These are phyloP conservation scores for Yamadazyma kitorensis DNA, from an alignment of 805 yeast species.

Conservation along the genomic window DNA sequence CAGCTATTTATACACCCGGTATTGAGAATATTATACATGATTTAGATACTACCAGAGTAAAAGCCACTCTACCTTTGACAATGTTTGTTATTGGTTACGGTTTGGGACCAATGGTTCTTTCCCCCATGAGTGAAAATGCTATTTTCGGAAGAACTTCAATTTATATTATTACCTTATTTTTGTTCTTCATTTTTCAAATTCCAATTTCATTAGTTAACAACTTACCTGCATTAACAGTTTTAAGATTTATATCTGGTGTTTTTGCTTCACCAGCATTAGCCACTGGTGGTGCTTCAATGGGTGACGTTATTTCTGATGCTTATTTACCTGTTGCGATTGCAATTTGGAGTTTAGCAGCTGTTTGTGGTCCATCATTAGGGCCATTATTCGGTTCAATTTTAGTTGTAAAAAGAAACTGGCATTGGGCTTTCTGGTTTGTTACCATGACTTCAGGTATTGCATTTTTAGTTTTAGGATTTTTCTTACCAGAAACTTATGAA, in stretches of 20 bases:
- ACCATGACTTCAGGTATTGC: slow-evolving; percentile 38
- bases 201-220: slow-evolving; percentile 53
- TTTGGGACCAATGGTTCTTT: slow-evolving; percentile 56
- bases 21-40: slow-evolving; percentile 41
- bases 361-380: slow-evolving; percentile 53
- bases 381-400: slow-evolving; percentile 56
- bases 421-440: slow-evolving; percentile 56
- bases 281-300: slow-evolving; percentile 56
- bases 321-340: slow-evolving; percentile 46
- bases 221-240: slow-evolving; percentile 48
- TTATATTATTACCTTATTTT: slow-evolving; percentile 45
- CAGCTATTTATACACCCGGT: slow-evolving; percentile 56
- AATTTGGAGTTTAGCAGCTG: slow-evolving; percentile 52
- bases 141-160: slow-evolving; percentile 50
- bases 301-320: slow-evolving; percentile 45
- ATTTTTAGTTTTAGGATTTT: slow-evolving; percentile 32
- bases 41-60: slow-evolving; percentile 41
- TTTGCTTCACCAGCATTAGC: slow-evolving; percentile 55
- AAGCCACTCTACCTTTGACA: slow-evolving; percentile 50
- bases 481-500: slow-evolving; percentile 48
- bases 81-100: slow-evolving; percentile 61
- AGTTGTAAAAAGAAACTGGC: slow-evolving; percentile 48
- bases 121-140: slow-evolving; percentile 59
- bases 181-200: slow-evolving; percentile 52
- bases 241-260: slow-evolving; percentile 53